Evolutionary conservation across 345 rosid genomes (phyloP).

Genomic region (Populus ilicifolia): DNA sequence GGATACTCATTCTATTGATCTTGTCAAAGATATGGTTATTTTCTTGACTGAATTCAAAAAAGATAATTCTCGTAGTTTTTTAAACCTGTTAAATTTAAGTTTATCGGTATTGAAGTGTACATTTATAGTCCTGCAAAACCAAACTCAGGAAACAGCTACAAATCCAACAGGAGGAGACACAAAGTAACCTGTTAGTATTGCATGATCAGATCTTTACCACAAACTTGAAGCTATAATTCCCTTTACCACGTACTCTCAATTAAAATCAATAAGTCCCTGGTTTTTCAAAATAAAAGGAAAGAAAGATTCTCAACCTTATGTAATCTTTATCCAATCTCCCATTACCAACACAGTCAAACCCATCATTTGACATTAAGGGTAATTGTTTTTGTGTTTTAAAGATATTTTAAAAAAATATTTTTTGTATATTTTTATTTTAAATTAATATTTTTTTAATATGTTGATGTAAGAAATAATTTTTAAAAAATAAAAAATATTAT

Average conservation of each 20-base stretch:
- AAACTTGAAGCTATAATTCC: conserved; percentile 79
- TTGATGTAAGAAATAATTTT: too few relatives aligned
- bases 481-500: too few relatives aligned
- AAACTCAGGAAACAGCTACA: conserved; percentile 6
- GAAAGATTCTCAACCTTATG: conserved; percentile 61
- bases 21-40: too few relatives aligned
- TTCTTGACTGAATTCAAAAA: too few relatives aligned
- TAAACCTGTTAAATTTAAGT: too few relatives aligned
- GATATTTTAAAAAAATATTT: too few relatives aligned
- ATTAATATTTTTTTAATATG: too few relatives aligned
- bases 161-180: background rate
- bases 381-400: too few relatives aligned
- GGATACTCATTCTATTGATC: too few relatives aligned
- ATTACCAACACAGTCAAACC: conserved; percentile 72
- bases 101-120: conserved; percentile 59
- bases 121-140: conserved; percentile 66
- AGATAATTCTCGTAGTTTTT: too few relatives aligned
- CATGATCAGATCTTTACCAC: conserved; percentile 41
- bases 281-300: background rate
- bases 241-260: conserved; percentile 31
- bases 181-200: background rate
- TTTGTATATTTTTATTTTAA: too few relatives aligned
- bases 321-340: conserved; percentile 66
- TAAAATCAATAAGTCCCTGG: background rate
- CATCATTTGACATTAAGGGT: conserved; percentile 34